Base-by-base conservation (phyloP, 2,329 filamentous ascomycete genomes). In the Botryosphaeria agaves region DNA sequence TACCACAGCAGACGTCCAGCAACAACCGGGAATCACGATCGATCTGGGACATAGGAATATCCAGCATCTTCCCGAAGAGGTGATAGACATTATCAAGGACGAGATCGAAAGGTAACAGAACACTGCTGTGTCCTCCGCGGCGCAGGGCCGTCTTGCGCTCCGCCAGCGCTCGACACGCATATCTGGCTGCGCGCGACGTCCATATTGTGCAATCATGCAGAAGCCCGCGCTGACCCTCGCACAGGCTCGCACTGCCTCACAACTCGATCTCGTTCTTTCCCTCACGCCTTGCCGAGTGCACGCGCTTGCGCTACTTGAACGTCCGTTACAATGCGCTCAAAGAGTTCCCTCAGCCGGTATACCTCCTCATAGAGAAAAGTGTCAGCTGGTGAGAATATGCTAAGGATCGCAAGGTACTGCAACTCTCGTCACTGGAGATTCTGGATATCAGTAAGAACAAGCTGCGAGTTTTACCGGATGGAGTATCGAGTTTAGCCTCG, bases 381-480 rank as follows among this genome's bases (percentile, higher is more conserved):
- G 11, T 3, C 5, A 4, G 14, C 14, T 26, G 20, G 35, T 16
- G 11, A 28, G 12, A 8, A 11, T 7, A 35, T 34, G 32, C 44
- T 51, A 36, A 52, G 33, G 43, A 26, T 33, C 44, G 30, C 39
- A 47, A 92, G 84, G 70, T 95, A 34, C 85, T 87, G 49, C 75
- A 84, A 51, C 66, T 95, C 37, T 76, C 72, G 31, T 79, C 83
- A 19, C 69, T 95, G 32, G 85, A 95, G 55, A 93, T 94, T 35
- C 69, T 95, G 36, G 87, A 95, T 55, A 66, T 95, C 32, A 85
- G 84, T 49, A 72, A 81, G 43, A 95, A 95, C 50, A 82, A 78
- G 50, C 73, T 95, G 36, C 70, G 69, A 28, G 61, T 69, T 7
- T 66, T 95, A 2, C 84, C 87, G 0, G 70, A 76, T 28, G 78